phyloP scores from a whole-genome alignment of 805 yeast genomes.

The Ogataea nitratoaversa region DNA sequence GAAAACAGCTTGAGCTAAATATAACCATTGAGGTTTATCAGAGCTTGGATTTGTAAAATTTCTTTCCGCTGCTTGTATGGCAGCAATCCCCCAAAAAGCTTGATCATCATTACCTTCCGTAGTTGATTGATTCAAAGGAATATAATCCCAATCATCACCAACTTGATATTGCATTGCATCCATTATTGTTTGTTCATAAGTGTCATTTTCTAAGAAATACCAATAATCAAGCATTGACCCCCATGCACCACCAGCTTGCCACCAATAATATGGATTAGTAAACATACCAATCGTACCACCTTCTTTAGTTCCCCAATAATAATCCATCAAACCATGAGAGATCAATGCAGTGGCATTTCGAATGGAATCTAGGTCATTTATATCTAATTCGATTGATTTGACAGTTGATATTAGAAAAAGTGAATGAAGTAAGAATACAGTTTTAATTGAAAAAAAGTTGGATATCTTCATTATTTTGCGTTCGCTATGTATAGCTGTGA shows the following conservation, averaged over 20 bases:
- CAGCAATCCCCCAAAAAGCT: constrained; percentile 89
- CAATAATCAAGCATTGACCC: constrained; percentile 70
- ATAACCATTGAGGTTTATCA: constrained; percentile 48
- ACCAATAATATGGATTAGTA: constrained; percentile 90
- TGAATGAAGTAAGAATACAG: too few relatives aligned
- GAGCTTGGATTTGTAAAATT: constrained; percentile 69
- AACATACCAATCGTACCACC: constrained; percentile 90
- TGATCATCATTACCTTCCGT: constrained; percentile 94
- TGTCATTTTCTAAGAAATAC: constrained; percentile 62
- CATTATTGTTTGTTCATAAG: constrained; percentile 53
- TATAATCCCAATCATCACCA: constrained; percentile 60
- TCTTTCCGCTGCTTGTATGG: constrained; percentile 78
- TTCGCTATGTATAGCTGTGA: too few relatives aligned
- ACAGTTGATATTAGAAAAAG: not conserved
- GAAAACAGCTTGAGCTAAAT: constrained; percentile 78
- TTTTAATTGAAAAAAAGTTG: too few relatives aligned
- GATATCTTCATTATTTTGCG: not conserved
- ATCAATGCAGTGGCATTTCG: constrained; percentile 47
- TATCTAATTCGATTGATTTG: constrained; percentile 27
- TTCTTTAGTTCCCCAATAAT: constrained; percentile 55
- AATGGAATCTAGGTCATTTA: constrained; percentile 41
- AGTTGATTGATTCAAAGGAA: constrained; percentile 76
- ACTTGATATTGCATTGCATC: constrained; percentile 63
- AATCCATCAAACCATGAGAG: constrained; percentile 61
- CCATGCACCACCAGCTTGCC: constrained; percentile 86